Percentiles rank a stretch among this genome's conserved stretches.
phyloP scores from a whole-genome alignment of 164 flowering plant genomes.

The Berberis thunbergii region DNA sequence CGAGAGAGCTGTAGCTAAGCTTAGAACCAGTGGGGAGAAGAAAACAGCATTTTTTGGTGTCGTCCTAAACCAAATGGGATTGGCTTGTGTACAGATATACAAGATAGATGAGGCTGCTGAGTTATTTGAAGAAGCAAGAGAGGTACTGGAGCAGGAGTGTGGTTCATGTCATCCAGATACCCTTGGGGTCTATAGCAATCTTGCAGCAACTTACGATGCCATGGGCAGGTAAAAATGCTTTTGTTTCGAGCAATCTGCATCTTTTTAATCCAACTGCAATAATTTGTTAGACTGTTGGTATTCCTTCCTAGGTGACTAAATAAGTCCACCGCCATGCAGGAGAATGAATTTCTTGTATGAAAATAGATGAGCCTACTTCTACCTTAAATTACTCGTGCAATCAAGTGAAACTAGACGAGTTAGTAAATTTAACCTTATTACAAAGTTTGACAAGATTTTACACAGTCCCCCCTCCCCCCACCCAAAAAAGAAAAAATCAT shows the following conservation, averaged over 20 bases:
- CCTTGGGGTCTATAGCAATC: constrained; percentile 88
- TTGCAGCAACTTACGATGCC: constrained; percentile 97
- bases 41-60: constrained; percentile 97
- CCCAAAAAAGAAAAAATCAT: no score
- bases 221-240: constrained; percentile 70
- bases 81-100: constrained; percentile 84
- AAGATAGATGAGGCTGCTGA: constrained; percentile 92
- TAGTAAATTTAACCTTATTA: no score
- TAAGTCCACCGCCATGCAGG: no score
- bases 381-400: no score
- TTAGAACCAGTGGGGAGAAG: constrained; percentile 86
- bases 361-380: no score
- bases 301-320: neutral
- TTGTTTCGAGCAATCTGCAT: neutral
- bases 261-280: neutral
- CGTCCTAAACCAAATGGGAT: constrained; percentile 92
- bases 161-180: constrained; percentile 92
- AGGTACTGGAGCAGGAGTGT: constrained; percentile 74
- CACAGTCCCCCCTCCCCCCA: no score
- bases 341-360: no score
- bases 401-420: no score
- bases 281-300: neutral
- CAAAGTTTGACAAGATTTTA: no score
- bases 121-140: constrained; percentile 88
- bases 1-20: constrained; percentile 72